phyloP scores from a whole-genome alignment of 306 rosid genomes.

The Neltuma alba region DNA sequence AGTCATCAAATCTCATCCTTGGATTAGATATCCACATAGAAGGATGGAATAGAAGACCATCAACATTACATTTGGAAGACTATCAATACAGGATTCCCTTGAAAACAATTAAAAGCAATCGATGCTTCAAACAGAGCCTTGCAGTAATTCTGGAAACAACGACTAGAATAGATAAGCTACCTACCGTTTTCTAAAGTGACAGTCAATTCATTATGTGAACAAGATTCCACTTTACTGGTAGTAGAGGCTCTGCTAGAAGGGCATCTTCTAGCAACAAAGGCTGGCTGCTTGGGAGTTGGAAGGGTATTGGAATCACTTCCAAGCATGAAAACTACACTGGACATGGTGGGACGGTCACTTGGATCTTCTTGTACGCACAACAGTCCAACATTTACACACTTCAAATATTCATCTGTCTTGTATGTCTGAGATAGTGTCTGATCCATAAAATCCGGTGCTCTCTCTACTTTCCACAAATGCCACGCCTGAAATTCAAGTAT shows the following conservation, averaged over 20 bases:
- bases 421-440: constrained; percentile 48
- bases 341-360: constrained; percentile 68
- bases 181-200: constrained; percentile 72
- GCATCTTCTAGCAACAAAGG: constrained; percentile 63
- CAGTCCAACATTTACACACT: constrained; percentile 63
- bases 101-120: neutral
- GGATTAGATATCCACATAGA: neutral
- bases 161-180: constrained; percentile 30
- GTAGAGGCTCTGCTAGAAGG: constrained; percentile 76
- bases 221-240: constrained; percentile 64
- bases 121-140: neutral
- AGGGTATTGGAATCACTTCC: constrained; percentile 62
- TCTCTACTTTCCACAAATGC: constrained; percentile 70
- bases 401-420: constrained; percentile 59
- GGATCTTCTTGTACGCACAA: constrained; percentile 81
- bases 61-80: neutral
- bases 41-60: neutral
- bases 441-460: constrained; percentile 59
- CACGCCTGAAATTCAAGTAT: constrained; percentile 55
- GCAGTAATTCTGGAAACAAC: neutral
- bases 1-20: neutral
- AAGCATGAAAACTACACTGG: constrained; percentile 68
- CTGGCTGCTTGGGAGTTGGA: constrained; percentile 73
- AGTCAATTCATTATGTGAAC: constrained; percentile 71
- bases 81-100: neutral